A percentile compares a stretch with the other conserved stretches of the same genome.
Conservation (phyloP, 345 rosid genomes). For the Murraya koenigii region DNA sequence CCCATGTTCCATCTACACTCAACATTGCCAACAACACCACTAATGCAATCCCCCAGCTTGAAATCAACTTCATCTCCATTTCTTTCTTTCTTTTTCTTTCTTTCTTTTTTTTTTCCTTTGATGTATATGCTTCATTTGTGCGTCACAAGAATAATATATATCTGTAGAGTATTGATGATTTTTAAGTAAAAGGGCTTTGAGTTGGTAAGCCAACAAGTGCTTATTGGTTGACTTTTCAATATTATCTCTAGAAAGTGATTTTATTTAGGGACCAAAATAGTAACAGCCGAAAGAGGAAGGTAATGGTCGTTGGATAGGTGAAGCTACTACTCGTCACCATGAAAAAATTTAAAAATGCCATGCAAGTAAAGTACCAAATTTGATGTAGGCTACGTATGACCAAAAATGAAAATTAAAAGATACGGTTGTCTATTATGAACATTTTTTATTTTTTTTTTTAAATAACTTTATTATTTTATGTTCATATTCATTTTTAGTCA, state of each 20-base stretch:
- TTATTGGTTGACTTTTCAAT: not conserved
- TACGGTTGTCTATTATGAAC: not conserved
- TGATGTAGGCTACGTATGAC: not conserved
- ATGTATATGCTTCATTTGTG: not conserved
- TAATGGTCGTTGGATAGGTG: constrained; percentile 28
- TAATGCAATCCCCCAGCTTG: constrained; percentile 15
- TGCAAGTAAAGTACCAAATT: not conserved
- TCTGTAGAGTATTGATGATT: too few relatives aligned
- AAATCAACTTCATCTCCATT: constrained; percentile 17
- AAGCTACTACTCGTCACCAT: constrained; percentile 15
- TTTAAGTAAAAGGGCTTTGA: not conserved
- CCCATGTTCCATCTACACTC: not conserved
- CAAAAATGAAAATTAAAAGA: not conserved
- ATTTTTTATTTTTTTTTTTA: too few relatives aligned
- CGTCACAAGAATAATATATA: too few relatives aligned
- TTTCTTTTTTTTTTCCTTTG: not conserved
- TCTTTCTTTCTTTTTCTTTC: not conserved
- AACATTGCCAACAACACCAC: not conserved
- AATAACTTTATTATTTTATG: too few relatives aligned
- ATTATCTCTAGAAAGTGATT: not conserved
- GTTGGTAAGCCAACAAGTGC: constrained; percentile 17
- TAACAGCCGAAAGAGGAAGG: constrained; percentile 4
- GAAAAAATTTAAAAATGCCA: not conserved
- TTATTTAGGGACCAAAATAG: not conserved
- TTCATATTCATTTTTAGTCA: too few relatives aligned